Evolutionary conservation across 2,329 filamentous ascomycete species (phyloP), one percentile per base, ranked within the genome.

Genomic region (Aspergillus novofumigatus): DNA sequence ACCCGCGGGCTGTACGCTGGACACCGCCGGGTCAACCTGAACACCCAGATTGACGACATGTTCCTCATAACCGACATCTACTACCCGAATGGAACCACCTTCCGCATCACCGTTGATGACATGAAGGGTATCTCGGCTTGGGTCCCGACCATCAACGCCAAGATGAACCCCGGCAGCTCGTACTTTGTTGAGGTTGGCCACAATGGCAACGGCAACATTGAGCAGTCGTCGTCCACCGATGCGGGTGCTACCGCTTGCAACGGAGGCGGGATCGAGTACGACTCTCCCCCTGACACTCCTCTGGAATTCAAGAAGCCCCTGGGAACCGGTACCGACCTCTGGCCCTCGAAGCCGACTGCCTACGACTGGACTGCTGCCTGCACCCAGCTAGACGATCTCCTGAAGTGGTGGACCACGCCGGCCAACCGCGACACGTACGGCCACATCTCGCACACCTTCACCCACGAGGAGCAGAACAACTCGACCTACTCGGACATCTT

Each of bases 381-480:
- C 66, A 77, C 76, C 20, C 66, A 78, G 58, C 66, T 80, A 1
- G 83, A 86, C 65, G 61, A 71, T 3, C 73, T 86, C 9, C 72
- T 80, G 47, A 65, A 72, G n/a, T 87, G 83, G 83, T 85, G 83
- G 71, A 69, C 75, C 26, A 79, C 67, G n/a, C 53, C 73, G 8
- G 60, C 59, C 3, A 84, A 86, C 65, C 75, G 77, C 23, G 78
- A 86, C 67, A 71, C 73, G 10, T 86, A 84, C 67, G 80, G 78
- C 7, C 80, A 84, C 53, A 72, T 87, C n/a, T 85, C 83, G 1
- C 84, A 87, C 69, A 86, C 84, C 1, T 86, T 86, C 68, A 83
- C 82, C 2, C 84, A 86, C 60, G 74, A 80, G 62, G 80, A 81
- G 59, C 71, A 85, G 57, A 81, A 86, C 64, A 86, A 86, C 59